Conservation (phyloP, 1,284 basidiomycete genomes). For the Rhodotorula sp. region DNA sequence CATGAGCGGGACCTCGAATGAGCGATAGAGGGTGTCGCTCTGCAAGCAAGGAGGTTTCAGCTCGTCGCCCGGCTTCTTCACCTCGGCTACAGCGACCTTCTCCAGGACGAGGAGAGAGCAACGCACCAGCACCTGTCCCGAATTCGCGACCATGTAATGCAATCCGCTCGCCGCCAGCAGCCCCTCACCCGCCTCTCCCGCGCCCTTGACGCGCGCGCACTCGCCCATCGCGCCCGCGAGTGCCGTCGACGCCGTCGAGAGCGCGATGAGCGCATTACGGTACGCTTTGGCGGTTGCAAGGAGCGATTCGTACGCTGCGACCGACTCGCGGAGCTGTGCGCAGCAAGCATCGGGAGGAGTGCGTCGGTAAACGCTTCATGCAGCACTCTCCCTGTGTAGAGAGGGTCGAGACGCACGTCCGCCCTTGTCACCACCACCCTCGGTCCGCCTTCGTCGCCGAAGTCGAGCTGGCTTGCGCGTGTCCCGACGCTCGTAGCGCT, state of each 20-base stretch:
- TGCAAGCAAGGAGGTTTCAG: slow-evolving; percentile 6
- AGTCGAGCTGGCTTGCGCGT: slow-evolving; percentile 13
- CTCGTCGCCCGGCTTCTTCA: too few species aligned
- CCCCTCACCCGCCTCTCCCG: slow-evolving; percentile 40
- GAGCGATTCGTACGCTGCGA: slow-evolving; percentile 39
- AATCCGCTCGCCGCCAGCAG: slow-evolving; percentile 44
- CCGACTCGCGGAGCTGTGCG: slow-evolving; percentile 38
- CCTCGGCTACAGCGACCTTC: too few species aligned
- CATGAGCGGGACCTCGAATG: slow-evolving; percentile 44
- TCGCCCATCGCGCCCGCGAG: slow-evolving; percentile 41
- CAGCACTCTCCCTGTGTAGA: too few species aligned
- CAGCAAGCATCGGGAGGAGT: too few species aligned
- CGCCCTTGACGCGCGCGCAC: slow-evolving; percentile 46
- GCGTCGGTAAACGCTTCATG: background rate
- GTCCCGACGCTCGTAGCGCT: slow-evolving; percentile 20
- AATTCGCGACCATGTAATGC: slow-evolving; percentile 45
- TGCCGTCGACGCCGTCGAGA: slow-evolving; percentile 35
- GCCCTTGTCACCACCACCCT: slow-evolving; percentile 33
- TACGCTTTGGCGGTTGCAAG: slow-evolving; percentile 41
- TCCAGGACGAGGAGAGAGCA: background rate
- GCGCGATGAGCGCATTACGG: slow-evolving; percentile 40
- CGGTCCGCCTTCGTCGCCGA: slow-evolving; percentile 25
- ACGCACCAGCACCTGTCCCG: slow-evolving; percentile 42
- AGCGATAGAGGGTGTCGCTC: slow-evolving; percentile 46
- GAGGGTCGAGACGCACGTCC: slow-evolving; percentile 17